Base-by-base conservation (phyloP, 345 rosid species). In the Brassica rapa region DNA sequence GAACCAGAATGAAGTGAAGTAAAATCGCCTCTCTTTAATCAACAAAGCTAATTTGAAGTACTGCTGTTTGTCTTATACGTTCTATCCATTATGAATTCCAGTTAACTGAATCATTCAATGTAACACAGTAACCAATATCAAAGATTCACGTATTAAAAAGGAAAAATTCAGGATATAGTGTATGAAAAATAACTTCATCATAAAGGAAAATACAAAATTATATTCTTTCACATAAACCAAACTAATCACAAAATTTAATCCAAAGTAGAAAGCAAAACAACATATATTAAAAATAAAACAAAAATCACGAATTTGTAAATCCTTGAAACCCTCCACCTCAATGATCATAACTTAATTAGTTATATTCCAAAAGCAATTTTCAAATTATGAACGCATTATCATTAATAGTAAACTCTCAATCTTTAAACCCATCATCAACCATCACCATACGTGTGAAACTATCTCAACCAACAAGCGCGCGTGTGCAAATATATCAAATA, bases 381-480 rank as follows among this genome's bases (percentile, higher is more conserved):
- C 61, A 80, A 63, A 68, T 53, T 75, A 75, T 65, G 76, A 74
- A 80, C 53, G 37, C 79, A 62, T 79, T 23, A 78, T 72, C 66
- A 69, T 24, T 53, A 60, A 15, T 57, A 9, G 56, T 27, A 43
- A 77, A 62, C 62, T 77, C 71, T 70, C 39, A 64, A 77, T 65
- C 73, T 70, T 72, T 4, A 27, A 78, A 85, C 77, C 65, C 83
- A 71, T 75, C 63, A 51, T 32, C 11, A 35, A 62, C 72, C 74
- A 68, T 67, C 77, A 43, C 63, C 84, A 83, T 85, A 86, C 87
- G 89, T 83, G 86, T 86, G 81, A 82, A 78, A 84, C 73, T 64
- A 85, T 64, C 63, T 43, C 66, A 73, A 72, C 24, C 12, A 56
- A 65, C 68, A 72, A 59, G 4, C 63, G 30, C 51, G 9, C 74